Percentiles rank a stretch among this genome's conserved stretches.
Conservation (phyloP, 2,329 filamentous ascomycete genomes). For the Talaromyces piceae region DNA sequence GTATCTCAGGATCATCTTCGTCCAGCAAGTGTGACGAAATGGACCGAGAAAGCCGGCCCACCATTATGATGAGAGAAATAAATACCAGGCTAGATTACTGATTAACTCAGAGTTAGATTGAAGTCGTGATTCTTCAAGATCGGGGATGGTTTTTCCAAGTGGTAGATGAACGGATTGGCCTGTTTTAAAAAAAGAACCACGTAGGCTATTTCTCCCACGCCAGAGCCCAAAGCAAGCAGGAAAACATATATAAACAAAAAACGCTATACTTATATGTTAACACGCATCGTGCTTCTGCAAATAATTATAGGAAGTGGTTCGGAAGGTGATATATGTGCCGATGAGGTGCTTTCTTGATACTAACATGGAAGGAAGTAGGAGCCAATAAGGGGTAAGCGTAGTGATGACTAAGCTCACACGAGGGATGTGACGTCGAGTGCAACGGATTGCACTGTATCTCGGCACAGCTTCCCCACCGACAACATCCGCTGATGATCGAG, state of each 20-base stretch:
- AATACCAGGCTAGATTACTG: background rate
- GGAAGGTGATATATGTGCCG: background rate
- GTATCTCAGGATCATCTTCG: conserved; percentile 27
- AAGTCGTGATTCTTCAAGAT: background rate
- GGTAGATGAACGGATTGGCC: background rate
- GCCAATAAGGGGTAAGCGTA: background rate
- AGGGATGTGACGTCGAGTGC: conserved; percentile 2
- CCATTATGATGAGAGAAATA: background rate
- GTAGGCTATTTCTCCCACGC: background rate
- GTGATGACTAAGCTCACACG: background rate
- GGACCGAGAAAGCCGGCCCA: conserved; percentile 10
- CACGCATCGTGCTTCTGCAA: background rate
- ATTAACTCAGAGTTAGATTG: too few relatives aligned
- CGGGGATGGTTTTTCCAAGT: background rate
- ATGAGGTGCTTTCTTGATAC: background rate
- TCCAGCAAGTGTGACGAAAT: conserved; percentile 13
- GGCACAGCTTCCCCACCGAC: conserved; percentile 2
- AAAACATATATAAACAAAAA: background rate
- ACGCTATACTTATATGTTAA: background rate
- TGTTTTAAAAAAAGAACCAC: background rate
- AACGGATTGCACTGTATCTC: too few relatives aligned
- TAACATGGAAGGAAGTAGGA: background rate
- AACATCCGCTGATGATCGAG: background rate
- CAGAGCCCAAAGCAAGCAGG: background rate
- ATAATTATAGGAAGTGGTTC: background rate